phyloP scores from a whole-genome alignment of 2,329 filamentous ascomycete species.

The Penicillium glabrum region DNA sequence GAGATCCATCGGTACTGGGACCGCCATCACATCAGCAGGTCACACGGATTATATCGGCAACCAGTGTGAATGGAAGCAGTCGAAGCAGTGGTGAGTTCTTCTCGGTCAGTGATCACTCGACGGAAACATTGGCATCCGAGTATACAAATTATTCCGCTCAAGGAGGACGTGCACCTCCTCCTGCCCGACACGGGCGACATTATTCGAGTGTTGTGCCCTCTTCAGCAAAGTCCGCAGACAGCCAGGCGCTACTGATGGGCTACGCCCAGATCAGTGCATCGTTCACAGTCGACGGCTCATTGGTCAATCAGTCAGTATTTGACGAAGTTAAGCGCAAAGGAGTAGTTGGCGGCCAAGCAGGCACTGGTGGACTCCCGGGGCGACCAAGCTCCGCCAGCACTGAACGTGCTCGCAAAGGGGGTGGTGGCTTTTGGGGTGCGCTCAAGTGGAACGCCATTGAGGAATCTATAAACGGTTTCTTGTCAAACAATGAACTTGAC shows the following conservation, averaged over 20 bases:
- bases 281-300: conserved; percentile 85
- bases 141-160: conserved; percentile 58
- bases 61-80: conserved; percentile 75
- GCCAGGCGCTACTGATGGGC: conserved; percentile 91
- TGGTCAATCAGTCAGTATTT: conserved; percentile 86
- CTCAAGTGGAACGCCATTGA: conserved; percentile 88
- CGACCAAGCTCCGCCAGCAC: conserved; percentile 50
- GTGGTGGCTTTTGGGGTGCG: conserved; percentile 76
- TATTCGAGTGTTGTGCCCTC: conserved; percentile 43
- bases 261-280: conserved; percentile 92
- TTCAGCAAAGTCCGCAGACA: conserved; percentile 17
- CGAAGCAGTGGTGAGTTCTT: conserved; percentile 95
- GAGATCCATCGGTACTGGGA: conserved; percentile 25
- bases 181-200: conserved; percentile 41
- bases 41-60: conserved; percentile 70
- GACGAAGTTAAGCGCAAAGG: conserved; percentile 96
- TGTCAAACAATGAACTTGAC: conserved; percentile 85
- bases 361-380: conserved; percentile 68
- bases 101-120: conserved; percentile 90
- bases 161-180: conserved; percentile 52
- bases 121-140: conserved; percentile 88
- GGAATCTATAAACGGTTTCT: conserved; percentile 80
- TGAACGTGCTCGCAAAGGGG: conserved; percentile 60
- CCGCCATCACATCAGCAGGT: conserved; percentile 44
- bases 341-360: conserved; percentile 77